Conservation (phyloP, 495 filamentous ascomycete genomes). For the Xylaria flabelliformis region DNA sequence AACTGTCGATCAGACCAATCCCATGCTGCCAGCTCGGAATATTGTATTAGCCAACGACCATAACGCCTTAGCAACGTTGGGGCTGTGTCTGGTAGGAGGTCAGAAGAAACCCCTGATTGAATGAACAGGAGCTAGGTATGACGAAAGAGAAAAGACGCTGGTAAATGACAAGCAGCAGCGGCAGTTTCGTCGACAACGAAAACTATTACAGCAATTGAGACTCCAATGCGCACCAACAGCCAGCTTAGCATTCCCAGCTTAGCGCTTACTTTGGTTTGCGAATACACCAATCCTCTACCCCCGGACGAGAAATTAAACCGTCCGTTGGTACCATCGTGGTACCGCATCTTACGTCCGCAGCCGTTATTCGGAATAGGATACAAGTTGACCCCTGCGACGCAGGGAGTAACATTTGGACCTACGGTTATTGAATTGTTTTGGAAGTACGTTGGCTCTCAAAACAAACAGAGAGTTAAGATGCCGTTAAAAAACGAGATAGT, state of each 20-base stretch:
- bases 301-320: background rate
- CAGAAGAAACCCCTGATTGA: conserved; percentile 91
- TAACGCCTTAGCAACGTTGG: conserved; percentile 76
- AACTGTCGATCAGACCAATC: conserved; percentile 84
- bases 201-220: conserved; percentile 1
- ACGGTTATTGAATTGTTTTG: background rate
- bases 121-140: conserved; percentile 50
- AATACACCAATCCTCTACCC: background rate
- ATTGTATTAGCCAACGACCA: conserved; percentile 82
- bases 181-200: background rate
- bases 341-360: background rate
- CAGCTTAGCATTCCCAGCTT: background rate
- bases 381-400: background rate
- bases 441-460: background rate
- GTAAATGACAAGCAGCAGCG: background rate
- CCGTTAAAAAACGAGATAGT: background rate
- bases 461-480: background rate
- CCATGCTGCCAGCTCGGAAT: conserved; percentile 79
- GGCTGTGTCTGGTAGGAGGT: conserved; percentile 83
- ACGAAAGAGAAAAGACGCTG: background rate
- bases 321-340: background rate
- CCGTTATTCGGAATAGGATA: conserved; percentile 3
- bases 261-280: background rate
- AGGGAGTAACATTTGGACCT: background rate
- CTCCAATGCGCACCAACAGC: background rate